Evolutionary conservation across 495 filamentous ascomycete genomes (phyloP), one percentile per base, ranked within the genome.

Genomic region (Bryoglossum gracile): DNA sequence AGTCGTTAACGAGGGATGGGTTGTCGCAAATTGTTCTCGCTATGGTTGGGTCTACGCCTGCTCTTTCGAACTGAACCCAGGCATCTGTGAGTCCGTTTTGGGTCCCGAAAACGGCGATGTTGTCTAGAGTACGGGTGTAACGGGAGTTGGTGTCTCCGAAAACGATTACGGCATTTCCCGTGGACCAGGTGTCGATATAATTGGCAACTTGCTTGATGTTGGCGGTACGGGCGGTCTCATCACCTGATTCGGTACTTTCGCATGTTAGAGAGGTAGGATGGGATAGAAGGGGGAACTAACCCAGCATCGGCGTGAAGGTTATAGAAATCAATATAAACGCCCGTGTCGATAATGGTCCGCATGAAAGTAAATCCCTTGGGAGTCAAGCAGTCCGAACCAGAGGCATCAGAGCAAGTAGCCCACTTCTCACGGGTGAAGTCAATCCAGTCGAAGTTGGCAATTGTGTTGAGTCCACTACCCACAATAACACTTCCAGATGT

Each of bases 301-400:
- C 79, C 77, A 10, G 80, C 79, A 55, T 84, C 79, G 3, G 79
- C 62, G 59, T 84, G 80, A 8, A 82, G 44, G 55, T 84, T 82
- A 58, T 82, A 82, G 3, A 74, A 65, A 53, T 82, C 78, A 18
- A 76, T 60, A 47, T 75, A 81, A 10, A 74, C 65, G 10, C 67
- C 71, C 18, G 42, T 40, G 11, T 50, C 46, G 22, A 76, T 38
- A 22, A 65, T 54, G 26, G 69, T 59, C 6, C 76, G 70, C 78
- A 81, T 81, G 40, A 76, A 75, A 0, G 78, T 78, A 54, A 78
- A 81, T 3, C 80, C 81, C 59, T 84, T 84, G 10, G 79, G 80
- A 8, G 78, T 82, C 32, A 82, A 58, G 54, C 81, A 84, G 53
- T 84, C 80, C 3, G 52, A 41, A 0, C 67, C 71, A 3, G 71